A percentile compares a stretch with the other conserved stretches of the same genome.
These are phyloP conservation scores for Madurella fahalii DNA, from an alignment of 2,329 filamentous ascomycete species.

Conservation along the genomic window DNA sequence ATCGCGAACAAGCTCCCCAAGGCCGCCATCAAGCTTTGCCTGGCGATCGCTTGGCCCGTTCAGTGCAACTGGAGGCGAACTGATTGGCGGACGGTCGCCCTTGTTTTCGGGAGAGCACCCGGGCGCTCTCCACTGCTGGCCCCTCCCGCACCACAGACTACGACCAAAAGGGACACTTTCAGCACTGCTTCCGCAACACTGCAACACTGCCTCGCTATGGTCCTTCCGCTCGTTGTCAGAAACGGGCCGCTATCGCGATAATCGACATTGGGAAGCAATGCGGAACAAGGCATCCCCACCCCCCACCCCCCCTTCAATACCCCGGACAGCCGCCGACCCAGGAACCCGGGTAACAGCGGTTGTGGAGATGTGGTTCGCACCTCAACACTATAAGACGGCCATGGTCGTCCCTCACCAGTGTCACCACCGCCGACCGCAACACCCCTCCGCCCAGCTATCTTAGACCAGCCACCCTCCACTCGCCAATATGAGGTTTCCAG, in stretches of 20 bases:
- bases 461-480: not conserved
- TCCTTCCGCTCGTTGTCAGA: constrained; percentile 3
- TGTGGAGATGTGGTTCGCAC: too few relatives aligned
- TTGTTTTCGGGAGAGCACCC: not conserved
- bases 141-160: constrained; percentile 6
- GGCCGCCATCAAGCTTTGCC: too few relatives aligned
- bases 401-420: not conserved
- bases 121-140: not conserved
- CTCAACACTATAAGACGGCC: not conserved
- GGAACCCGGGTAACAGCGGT: not conserved
- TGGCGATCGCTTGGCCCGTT: too few relatives aligned
- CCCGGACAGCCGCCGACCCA: not conserved
- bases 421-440: not conserved
- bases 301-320: not conserved
- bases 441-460: not conserved
- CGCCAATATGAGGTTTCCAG: constrained; percentile 23
- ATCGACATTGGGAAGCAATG: not conserved
- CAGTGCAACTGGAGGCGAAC: too few relatives aligned
- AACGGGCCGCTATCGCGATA: constrained; percentile 22
- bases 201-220: constrained; percentile 16
- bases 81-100: too few relatives aligned
- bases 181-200: constrained; percentile 21
- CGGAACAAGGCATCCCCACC: not conserved
- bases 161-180: constrained; percentile 20
- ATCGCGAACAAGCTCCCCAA: too few relatives aligned